Evolutionary conservation across 177 flowering plant genomes (phyloP), one percentile per base, ranked within the genome.

Genomic region (Vitis hybrid): DNA sequence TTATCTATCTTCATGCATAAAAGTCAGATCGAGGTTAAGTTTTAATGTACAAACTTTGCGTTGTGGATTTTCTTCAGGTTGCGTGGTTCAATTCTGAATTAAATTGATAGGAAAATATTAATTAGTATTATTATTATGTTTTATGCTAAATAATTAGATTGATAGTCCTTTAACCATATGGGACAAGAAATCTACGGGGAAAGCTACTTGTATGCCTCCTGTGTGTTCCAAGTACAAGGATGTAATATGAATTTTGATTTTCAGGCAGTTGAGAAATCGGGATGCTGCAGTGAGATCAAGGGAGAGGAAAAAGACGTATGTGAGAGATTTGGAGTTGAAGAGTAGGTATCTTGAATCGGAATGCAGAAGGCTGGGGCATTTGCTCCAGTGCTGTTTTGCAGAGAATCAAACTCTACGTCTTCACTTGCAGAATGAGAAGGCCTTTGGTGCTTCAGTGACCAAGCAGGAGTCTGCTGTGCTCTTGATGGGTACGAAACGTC

Each of bases 401-500:
- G 98, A 95, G 77, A 95, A 95, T 80, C 93, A 90, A 55, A 83
- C 87, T 70, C 79, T 94, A 49, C 91, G 85, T 70, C 69, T 90
- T 62, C 79, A 76, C 55, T 70, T 92, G 69, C 88, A 86, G 48
- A 84, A 68, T 68, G 77, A 73, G 69, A 80, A 68, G 75, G 88
- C 83, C n/a, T 51, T 48, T 78, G 89, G 75, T 83, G 90, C 82
- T 73, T 74, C 88, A 71, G 62, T 71, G 80, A 51, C 96, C 88
- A 91, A 83, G 91, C 98, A 90, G 98, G 98, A 95, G 99, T 95
- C 99, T 95, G 99, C 99, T 75, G 99, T 90, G 82, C 99, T 95
- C 99, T 83, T 88, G 72, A 77, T 87, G 99, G 99, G 99, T 94
- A 90, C 69, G 85, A 62, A 52, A 58, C 56, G 50, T 56, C 8